phyloP scores from a whole-genome alignment of 1,284 basidiomycete genomes.

The Cystobasidium pallidum region DNA sequence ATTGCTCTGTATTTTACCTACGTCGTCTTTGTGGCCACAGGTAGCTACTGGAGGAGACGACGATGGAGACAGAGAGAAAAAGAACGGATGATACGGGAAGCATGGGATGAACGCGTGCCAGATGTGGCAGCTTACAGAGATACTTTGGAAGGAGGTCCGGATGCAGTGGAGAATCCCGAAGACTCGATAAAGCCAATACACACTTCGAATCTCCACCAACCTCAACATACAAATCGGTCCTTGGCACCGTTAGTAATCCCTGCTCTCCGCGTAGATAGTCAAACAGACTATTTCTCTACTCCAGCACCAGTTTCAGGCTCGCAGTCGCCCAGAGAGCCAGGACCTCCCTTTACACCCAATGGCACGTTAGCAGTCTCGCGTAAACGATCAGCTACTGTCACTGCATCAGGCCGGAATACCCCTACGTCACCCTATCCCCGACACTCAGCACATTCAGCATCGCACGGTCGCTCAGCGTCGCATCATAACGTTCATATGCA shows the following conservation, averaged over 20 bases:
- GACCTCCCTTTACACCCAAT: slow-evolving; percentile 1
- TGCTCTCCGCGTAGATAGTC: slow-evolving; percentile 2
- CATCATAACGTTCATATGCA: slow-evolving; percentile 27
- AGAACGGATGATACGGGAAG: slow-evolving; percentile 46
- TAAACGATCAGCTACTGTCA: slow-evolving; percentile 30
- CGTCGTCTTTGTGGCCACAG: slow-evolving; percentile 73
- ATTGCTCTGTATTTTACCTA: slow-evolving; percentile 78
- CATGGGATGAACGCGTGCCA: slow-evolving; percentile 24
- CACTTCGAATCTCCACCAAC: too few species aligned
- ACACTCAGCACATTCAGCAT: slow-evolving; percentile 14
- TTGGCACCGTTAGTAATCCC: slow-evolving; percentile 19
- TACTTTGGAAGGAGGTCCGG: slow-evolving; percentile 14
- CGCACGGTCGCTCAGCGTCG: slow-evolving; percentile 30
- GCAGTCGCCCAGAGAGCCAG: slow-evolving; percentile 11
- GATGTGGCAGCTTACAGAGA: slow-evolving; percentile 6
- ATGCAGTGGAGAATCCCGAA: neutral
- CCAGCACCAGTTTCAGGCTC: slow-evolving; percentile 24
- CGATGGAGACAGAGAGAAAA: slow-evolving; percentile 60
- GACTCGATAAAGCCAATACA: neutral
- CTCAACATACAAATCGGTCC: too few species aligned
- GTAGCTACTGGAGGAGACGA: slow-evolving; percentile 71
- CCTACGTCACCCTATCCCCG: slow-evolving; percentile 21
- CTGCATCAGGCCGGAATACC: slow-evolving; percentile 10
- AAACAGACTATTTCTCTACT: slow-evolving; percentile 20
- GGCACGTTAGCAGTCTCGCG: neutral